Evolutionary conservation across 140 eudicot species (phyloP).

Genomic region (Ambrosia hybrid): DNA sequence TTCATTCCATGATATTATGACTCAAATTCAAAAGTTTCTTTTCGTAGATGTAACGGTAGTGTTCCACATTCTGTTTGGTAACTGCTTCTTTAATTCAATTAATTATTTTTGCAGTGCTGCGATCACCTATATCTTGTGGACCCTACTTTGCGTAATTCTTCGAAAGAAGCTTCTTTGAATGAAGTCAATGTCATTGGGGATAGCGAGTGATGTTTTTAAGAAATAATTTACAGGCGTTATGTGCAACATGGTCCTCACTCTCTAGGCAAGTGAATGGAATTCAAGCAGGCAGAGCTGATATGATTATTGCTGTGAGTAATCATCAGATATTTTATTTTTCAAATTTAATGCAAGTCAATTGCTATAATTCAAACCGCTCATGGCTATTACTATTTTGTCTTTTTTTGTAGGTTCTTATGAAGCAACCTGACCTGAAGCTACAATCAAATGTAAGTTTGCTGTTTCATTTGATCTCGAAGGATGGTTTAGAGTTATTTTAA

Average conservation of each 20-base stretch:
- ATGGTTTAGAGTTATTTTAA: background rate
- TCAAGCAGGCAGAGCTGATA: conserved; percentile 76
- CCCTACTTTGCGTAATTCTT: conserved; percentile 39
- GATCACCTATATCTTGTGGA: conserved; percentile 82
- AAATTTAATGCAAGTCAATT: conserved; percentile 13
- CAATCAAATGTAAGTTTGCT: conserved; percentile 63
- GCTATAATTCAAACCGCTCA: background rate
- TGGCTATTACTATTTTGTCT: conserved; percentile 9
- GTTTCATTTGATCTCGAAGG: background rate
- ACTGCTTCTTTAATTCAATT: background rate
- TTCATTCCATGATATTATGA: too few species aligned
- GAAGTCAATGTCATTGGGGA: conserved; percentile 62
- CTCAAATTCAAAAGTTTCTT: too few species aligned
- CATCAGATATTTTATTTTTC: background rate
- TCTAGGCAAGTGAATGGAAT: conserved; percentile 80
- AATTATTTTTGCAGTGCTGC: conserved; percentile 55
- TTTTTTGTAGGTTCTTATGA: conserved; percentile 92
- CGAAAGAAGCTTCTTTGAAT: conserved; percentile 25
- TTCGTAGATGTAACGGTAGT: too few species aligned
- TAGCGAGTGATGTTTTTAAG: too few species aligned
- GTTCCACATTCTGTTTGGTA: background rate
- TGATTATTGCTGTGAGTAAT: conserved; percentile 87
- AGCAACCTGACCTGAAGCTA: conserved; percentile 93
- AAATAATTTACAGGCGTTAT: conserved; percentile 65
- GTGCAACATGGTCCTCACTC: conserved; percentile 51